Percentiles rank a stretch among this genome's conserved stretches.
Evolutionary conservation across 2,329 filamentous ascomycete species (phyloP).

Genomic region (Teratosphaeria gauchensis): DNA sequence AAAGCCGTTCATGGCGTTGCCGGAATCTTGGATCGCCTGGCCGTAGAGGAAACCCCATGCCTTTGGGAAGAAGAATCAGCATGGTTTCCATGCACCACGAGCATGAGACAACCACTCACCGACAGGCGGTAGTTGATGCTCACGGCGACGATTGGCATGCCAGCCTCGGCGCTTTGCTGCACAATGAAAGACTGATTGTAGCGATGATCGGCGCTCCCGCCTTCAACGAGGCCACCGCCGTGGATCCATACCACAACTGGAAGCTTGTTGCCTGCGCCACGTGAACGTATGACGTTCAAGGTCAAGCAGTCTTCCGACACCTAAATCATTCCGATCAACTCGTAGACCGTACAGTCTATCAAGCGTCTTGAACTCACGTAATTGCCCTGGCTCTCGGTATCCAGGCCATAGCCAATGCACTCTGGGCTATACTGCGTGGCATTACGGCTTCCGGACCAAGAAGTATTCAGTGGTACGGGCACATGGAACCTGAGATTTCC

Average conservation of each 20-base stretch:
- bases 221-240: slow-evolving; percentile 40
- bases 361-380: too few relatives aligned
- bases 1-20: slow-evolving; percentile 41
- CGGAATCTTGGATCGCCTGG: slow-evolving; percentile 42
- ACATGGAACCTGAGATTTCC: slow-evolving; percentile 44
- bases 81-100: not conserved
- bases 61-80: slow-evolving; percentile 24
- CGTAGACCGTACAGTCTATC: too few relatives aligned
- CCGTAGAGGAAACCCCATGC: slow-evolving; percentile 61
- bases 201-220: not conserved
- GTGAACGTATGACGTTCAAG: slow-evolving; percentile 51
- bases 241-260: slow-evolving; percentile 55
- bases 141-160: slow-evolving; percentile 46
- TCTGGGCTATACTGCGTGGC: slow-evolving; percentile 34
- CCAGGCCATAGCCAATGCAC: slow-evolving; percentile 33
- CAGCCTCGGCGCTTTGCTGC: slow-evolving; percentile 14
- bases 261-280: slow-evolving; percentile 36
- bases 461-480: slow-evolving; percentile 3
- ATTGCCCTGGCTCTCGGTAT: slow-evolving; percentile 19
- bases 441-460: slow-evolving; percentile 15
- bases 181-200: slow-evolving; percentile 24
- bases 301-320: slow-evolving; percentile 51
- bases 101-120: not conserved
- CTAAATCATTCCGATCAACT: slow-evolving; percentile 25
- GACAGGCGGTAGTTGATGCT: slow-evolving; percentile 53